These are phyloP conservation scores for Aspergillus pseudoviridinutans DNA, from an alignment of 2,329 filamentous ascomycete genomes.

Conservation along the genomic window DNA sequence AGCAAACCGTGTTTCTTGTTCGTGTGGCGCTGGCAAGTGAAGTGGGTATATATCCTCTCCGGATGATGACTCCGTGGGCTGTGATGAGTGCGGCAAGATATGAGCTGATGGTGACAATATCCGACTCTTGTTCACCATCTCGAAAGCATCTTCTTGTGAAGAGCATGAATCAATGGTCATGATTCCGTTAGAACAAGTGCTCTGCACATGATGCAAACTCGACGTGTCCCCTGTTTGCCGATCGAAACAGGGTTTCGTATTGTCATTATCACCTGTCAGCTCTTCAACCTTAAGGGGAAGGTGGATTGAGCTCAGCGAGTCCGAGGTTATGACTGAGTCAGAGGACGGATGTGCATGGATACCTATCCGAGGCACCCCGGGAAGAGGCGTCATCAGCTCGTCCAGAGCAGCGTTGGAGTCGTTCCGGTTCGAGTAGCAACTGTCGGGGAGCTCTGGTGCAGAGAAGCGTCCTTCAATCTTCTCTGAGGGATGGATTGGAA, in stretches of 20 bases:
- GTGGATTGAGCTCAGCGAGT: conserved; percentile 59
- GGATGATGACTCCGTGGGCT: neutral
- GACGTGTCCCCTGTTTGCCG: conserved; percentile 35
- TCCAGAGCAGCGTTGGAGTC: conserved; percentile 61
- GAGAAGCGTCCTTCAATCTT: conserved; percentile 76
- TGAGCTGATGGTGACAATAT: neutral
- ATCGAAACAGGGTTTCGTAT: conserved; percentile 67
- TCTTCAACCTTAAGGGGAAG: conserved; percentile 67
- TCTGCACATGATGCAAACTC: neutral
- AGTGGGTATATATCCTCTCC: neutral
- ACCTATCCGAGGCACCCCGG: conserved; percentile 44
- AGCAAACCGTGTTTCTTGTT: neutral
- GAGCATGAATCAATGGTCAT: neutral
- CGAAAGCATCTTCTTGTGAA: neutral
- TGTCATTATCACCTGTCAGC: conserved; percentile 75
- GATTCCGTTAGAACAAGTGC: neutral
- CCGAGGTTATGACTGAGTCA: conserved; percentile 60
- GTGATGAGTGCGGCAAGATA: neutral
- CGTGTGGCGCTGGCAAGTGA: neutral
- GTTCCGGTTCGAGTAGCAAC: conserved; percentile 66
- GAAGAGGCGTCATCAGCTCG: conserved; percentile 44
- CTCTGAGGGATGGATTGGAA: conserved; percentile 69
- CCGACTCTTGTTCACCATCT: neutral
- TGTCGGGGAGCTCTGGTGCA: conserved; percentile 62
- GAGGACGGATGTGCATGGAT: conserved; percentile 60